phyloP scores from a whole-genome alignment of 2,329 filamentous ascomycete genomes.

The Karstenula rhodostoma region DNA sequence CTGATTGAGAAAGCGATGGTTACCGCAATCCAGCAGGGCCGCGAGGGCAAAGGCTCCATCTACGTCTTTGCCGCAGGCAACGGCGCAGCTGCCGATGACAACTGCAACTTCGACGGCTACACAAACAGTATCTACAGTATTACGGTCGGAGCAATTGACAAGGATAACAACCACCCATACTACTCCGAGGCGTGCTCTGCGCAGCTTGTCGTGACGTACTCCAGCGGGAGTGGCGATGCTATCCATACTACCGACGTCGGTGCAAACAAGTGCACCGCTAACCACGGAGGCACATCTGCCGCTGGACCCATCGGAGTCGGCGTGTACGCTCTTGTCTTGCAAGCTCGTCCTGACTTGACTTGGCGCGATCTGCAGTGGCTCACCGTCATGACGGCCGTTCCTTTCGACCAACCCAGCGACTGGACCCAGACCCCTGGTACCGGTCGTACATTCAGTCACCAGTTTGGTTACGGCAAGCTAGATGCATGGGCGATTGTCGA shows the following conservation, averaged over 20 bases:
- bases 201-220: conserved; percentile 94
- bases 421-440: conserved; percentile 80
- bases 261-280: conserved; percentile 75
- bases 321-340: conserved; percentile 86
- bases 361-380: conserved; percentile 98
- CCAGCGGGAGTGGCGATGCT: conserved; percentile 84
- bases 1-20: conserved; percentile 91
- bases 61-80: conserved; percentile 98
- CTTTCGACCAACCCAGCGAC: conserved; percentile 77
- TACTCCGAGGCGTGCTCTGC: conserved; percentile 98
- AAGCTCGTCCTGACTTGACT: conserved; percentile 82
- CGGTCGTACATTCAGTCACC: conserved; percentile 90
- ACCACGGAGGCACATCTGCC: conserved; percentile 95
- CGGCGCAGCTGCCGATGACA: conserved; percentile 84
- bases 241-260: conserved; percentile 98
- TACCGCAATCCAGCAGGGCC: conserved; percentile 88
- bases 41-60: conserved; percentile 83
- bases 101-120: conserved; percentile 99
- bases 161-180: conserved; percentile 86
- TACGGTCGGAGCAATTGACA: conserved; percentile 91
- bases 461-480: conserved; percentile 94
- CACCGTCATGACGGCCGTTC: conserved; percentile 82
- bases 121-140: conserved; percentile 99
- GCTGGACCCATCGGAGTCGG: conserved; percentile 92
- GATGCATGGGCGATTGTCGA: conserved; percentile 88